Evolutionary conservation across 176 grass and related monocot genomes (phyloP), one percentile per base, ranked within the genome.

Genomic region (Areca catechu): DNA sequence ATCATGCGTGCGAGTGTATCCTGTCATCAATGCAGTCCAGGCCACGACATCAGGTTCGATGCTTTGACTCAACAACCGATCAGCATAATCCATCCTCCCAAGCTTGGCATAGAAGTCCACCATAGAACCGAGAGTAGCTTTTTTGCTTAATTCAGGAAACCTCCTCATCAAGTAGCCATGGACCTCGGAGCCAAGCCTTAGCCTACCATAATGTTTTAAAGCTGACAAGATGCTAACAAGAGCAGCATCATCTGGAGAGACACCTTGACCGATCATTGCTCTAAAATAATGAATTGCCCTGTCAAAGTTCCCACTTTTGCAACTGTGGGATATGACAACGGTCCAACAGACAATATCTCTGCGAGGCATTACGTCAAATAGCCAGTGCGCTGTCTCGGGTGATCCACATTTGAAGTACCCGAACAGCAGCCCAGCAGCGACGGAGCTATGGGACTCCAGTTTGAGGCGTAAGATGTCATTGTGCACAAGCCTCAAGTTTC

Each of bases 331-430:
- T 10, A 55, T 55, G n/a, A 47, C 24, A 20, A 67, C 15, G 18
- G 51, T 55, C 65, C 65, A 55, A 19, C 24, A 51, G 30, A 67
- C 25, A n/a, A 67, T n/a, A 20, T 55, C 65, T 53, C 52, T 55
- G 7, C 54, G 51, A 27, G 25, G 24, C 65, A 68, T 68, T 55
- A n/a, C 56, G 34, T 68, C 65, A 19, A 68, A 68, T 52, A 56
- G n/a, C 14, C 54, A 52, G 52, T 37, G 1, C 9, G 65, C 51
- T 18, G n/a, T 7, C 53, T 20, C 51, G 9, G 51, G 65, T 3
- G 25, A 53, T 10, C 65, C 65, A 3, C 51, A 56, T 43, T 25
- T 19, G 15, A 55, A 15, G 22, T 22, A 56, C 7, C 51, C 65
- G 4, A n/a, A 14, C 0, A 68, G 19, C 19, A 55, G 50, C 4